phyloP scores from a whole-genome alignment of 2,329 filamentous ascomycete species.

The Verticillium longisporum region DNA sequence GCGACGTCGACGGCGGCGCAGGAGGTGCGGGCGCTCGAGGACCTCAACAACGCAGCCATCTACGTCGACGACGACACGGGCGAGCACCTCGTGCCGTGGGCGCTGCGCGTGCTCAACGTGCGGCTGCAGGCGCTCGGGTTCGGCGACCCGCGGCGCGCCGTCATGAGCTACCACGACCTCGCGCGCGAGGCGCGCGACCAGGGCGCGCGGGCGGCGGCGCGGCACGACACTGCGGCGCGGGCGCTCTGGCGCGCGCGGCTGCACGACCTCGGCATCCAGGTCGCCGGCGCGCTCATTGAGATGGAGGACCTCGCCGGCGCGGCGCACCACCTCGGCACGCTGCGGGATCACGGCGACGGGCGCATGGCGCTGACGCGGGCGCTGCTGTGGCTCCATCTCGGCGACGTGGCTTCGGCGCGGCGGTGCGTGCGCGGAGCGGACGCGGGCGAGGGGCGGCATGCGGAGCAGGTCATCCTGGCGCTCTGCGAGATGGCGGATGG shows the following conservation, averaged over 20 bases:
- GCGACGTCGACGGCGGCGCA: constrained; percentile 62
- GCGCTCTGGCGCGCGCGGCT: constrained; percentile 67
- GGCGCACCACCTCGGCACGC: constrained; percentile 59
- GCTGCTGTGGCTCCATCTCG: constrained; percentile 71
- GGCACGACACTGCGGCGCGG: constrained; percentile 45
- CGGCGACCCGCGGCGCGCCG: constrained; percentile 72
- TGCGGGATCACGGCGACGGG: constrained; percentile 35
- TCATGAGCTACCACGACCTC: constrained; percentile 88
- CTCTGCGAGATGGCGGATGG: constrained; percentile 75
- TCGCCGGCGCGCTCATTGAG: constrained; percentile 64
- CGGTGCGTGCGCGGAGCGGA: constrained; percentile 34
- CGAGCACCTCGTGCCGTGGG: constrained; percentile 75
- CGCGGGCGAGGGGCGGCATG: constrained; percentile 21
- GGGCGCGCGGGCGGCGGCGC: constrained; percentile 38
- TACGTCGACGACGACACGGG: constrained; percentile 50
- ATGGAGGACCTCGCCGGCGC: constrained; percentile 86
- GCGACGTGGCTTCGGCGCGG: constrained; percentile 65
- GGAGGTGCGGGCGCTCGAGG: constrained; percentile 57
- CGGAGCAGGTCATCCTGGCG: constrained; percentile 51
- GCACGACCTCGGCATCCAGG: constrained; percentile 64
- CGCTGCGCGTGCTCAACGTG: constrained; percentile 74
- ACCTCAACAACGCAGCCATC: constrained; percentile 47
- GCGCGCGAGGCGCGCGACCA: constrained; percentile 67
- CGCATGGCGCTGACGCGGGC: constrained; percentile 44
- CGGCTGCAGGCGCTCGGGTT: constrained; percentile 82